These are phyloP conservation scores for Linnemannia hyalina DNA, from an alignment of 192 early-diverging fungal genomes.

Conservation along the genomic window DNA sequence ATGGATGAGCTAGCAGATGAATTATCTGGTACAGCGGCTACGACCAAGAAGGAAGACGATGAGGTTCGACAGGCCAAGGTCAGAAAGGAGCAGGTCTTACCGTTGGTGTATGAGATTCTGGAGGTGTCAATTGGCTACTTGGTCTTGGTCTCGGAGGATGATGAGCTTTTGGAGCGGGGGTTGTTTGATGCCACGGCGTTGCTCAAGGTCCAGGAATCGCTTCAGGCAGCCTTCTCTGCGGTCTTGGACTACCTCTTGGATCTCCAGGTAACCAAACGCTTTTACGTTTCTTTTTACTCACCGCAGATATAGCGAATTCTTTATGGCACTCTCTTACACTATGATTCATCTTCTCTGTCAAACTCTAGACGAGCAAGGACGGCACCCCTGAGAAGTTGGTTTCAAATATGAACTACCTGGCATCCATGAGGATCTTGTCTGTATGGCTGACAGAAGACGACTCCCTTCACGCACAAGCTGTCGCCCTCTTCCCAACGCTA, in stretches of 20 bases:
- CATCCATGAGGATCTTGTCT: conserved; percentile 40
- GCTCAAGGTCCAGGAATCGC: conserved; percentile 45
- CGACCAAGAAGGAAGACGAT: background rate
- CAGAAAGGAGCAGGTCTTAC: conserved; percentile 39
- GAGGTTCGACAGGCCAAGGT: conserved; percentile 10
- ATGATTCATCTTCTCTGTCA: background rate
- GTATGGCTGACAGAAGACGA: conserved; percentile 46
- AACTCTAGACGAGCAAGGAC: conserved; percentile 3
- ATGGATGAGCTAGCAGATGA: conserved; percentile 45
- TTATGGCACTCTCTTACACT: background rate
- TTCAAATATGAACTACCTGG: conserved; percentile 34
- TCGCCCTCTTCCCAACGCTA: conserved; percentile 15
- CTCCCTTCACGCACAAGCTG: conserved; percentile 39
- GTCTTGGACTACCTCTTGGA: conserved; percentile 51
- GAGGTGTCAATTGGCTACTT: conserved; percentile 47
- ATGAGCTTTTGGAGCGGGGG: conserved; percentile 16
- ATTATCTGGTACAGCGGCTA: background rate
- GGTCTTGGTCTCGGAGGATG: conserved; percentile 26
- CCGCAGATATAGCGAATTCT: no score
- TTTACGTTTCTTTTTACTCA: background rate
- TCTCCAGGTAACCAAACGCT: conserved; percentile 21
- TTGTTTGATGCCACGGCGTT: conserved; percentile 42
- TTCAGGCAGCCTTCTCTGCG: conserved; percentile 26
- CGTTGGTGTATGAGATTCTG: conserved; percentile 36
- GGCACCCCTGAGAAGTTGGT: conserved; percentile 12